phyloP scores from a whole-genome alignment of 1,284 basidiomycete species.

The Pyrrhoderma noxium region DNA sequence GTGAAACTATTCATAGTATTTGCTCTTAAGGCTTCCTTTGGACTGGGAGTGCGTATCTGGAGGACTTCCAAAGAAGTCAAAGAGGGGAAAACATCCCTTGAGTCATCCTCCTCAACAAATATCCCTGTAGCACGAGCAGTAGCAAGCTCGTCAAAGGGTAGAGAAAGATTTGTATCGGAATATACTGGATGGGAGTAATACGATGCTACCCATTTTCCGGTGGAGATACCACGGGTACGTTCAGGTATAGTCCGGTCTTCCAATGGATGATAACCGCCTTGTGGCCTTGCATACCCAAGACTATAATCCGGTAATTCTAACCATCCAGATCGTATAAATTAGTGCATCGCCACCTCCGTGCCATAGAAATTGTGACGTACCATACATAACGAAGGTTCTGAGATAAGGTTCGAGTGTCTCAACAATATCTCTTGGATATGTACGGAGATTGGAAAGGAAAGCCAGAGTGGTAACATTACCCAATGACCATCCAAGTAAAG shows the following conservation, averaged over 20 bases:
- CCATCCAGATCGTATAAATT: not conserved
- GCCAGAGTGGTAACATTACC: constrained; percentile 14
- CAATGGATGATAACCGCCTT: constrained; percentile 12
- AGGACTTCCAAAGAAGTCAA: not conserved
- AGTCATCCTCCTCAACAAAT: not conserved
- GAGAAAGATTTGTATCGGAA: not conserved
- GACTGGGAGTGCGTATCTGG: constrained; percentile 7
- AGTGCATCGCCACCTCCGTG: not conserved
- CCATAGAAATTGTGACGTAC: not conserved
- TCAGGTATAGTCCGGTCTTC: constrained; percentile 8
- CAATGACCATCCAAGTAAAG: constrained; percentile 16
- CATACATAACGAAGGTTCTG: constrained; percentile 14
- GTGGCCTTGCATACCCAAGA: constrained; percentile 8
- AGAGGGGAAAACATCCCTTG: not conserved
- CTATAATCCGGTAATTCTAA: constrained; percentile 8
- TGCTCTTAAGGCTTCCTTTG: constrained; percentile 1
- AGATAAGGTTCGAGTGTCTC: constrained; percentile 7
- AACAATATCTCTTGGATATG: constrained; percentile 2
- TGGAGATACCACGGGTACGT: constrained; percentile 1
- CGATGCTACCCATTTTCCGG: constrained; percentile 9
- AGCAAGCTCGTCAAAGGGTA: no score
- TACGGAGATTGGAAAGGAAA: constrained; percentile 4
- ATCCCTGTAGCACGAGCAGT: no score
- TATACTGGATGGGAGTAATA: constrained; percentile 14
- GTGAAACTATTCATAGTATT: constrained; percentile 10